Base-by-base conservation (phyloP, 1,284 basidiomycete genomes). In the Ustilago shanxiensis region DNA sequence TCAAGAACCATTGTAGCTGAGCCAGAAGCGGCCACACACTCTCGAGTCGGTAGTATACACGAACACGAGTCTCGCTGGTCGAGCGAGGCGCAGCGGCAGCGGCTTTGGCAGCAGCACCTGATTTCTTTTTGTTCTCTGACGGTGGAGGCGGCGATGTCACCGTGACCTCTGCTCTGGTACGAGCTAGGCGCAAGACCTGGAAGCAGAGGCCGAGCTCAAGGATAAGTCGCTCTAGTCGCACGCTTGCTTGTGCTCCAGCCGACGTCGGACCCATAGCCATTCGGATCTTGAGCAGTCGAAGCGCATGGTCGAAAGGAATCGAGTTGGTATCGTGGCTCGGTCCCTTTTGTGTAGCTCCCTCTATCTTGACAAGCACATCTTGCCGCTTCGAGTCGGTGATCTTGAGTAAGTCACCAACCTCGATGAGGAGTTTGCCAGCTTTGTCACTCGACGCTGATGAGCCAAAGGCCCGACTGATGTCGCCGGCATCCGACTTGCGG, bases 331-430 rank as follows among this genome's bases (percentile, higher is more conserved):
- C 70, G 52, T 72, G 70, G 26, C 70, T 66, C 0, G 65, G 65
- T 20, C 70, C 70, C 41, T 72, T 72, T 35, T 66, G 64, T 1
- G 70, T 64, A 1, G 70, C 70, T 9, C 70, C 70, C 33, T 72
- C 70, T 31, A 72, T 72, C 49, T 67, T 72, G 56, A 72, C 64
- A 1, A 72, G 58, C 22, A 72, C 70, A 37, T 72, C 70, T 24
- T 72, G 65, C 20, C 70, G 53, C 16, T 72, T 72, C 37, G 70
- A 72, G 60, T 72, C 70, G 49, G 70, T 72, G 65, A 72, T 72
- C 57, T 61, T 72, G 49, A 72, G 70, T 47, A 72, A 28, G 41
- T 72, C 70, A 22, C 55, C 70, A 10, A 72, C 37, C 2, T 72
- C 57, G 22, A 72, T 52, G 10, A 72, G 49, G 9, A 67, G 70